A percentile compares a stretch with the other conserved stretches of the same genome.
Conservation (phyloP, 2,329 filamentous ascomycete species). For the Penicillium palitans region DNA sequence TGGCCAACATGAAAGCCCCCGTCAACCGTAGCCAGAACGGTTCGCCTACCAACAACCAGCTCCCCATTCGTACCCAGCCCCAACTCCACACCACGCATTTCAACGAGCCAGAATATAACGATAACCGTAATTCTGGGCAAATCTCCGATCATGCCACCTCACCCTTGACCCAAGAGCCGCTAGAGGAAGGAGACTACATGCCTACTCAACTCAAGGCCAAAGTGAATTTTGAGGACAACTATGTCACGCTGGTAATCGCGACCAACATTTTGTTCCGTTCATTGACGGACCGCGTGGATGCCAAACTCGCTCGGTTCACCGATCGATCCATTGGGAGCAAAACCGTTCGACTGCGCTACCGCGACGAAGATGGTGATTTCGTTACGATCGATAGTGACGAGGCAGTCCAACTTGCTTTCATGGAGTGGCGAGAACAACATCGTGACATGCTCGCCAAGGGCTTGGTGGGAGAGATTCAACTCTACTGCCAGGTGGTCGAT, state of each 20-base stretch:
- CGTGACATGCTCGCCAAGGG: conserved; percentile 61
- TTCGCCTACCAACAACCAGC: conserved; percentile 68
- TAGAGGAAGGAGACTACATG: conserved; percentile 45
- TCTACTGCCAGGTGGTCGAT: conserved; percentile 68
- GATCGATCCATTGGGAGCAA: conserved; percentile 79
- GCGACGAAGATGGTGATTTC: conserved; percentile 88
- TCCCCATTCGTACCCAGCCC: conserved; percentile 61
- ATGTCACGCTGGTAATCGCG: conserved; percentile 91
- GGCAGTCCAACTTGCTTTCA: conserved; percentile 92
- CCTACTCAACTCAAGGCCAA: conserved; percentile 90
- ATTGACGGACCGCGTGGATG: conserved; percentile 91
- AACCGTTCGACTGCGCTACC: conserved; percentile 82
- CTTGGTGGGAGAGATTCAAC: conserved; percentile 84
- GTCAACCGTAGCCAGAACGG: conserved; percentile 77
- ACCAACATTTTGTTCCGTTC: conserved; percentile 95
- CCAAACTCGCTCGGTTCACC: conserved; percentile 85
- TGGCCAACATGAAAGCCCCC: conserved; percentile 58
- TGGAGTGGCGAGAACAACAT: conserved; percentile 84
- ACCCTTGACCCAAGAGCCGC: conserved; percentile 34
- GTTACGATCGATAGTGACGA: conserved; percentile 94
- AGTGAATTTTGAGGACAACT: conserved; percentile 87
- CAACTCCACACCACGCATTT: conserved; percentile 41
- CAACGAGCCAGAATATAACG: conserved; percentile 43
- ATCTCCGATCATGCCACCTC: conserved; percentile 36
- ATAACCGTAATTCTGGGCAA: conserved; percentile 29